A percentile compares a stretch with the other conserved stretches of the same genome.
phyloP scores from a whole-genome alignment of 106 monocot genomes.

The Dioscorea alata region DNA sequence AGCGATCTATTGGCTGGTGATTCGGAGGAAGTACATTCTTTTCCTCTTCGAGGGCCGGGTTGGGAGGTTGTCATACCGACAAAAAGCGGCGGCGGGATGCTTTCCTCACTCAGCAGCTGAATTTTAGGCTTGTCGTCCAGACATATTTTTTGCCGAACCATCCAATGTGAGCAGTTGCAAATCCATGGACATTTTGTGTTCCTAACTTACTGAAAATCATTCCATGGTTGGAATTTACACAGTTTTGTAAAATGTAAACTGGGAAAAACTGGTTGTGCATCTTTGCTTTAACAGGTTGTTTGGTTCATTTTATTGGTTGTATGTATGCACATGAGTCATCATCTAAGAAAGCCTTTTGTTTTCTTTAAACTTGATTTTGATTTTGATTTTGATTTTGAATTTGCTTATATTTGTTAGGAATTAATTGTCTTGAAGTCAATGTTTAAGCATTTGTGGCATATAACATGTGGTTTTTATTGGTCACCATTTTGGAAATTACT shows the following conservation, averaged over 20 bases:
- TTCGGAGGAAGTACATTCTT: neutral
- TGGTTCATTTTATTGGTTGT: too few species aligned
- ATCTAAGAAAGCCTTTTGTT: neutral
- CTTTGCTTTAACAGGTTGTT: too few species aligned
- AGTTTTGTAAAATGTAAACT: too few species aligned
- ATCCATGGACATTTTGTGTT: too few species aligned
- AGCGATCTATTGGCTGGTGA: slow-evolving; percentile 36
- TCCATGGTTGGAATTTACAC: too few species aligned
- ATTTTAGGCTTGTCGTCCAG: neutral
- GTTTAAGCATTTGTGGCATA: too few species aligned
- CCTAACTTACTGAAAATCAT: too few species aligned
- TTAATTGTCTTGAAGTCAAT: neutral
- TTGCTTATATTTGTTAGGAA: neutral
- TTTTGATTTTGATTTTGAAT: neutral
- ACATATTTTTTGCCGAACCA: neutral
- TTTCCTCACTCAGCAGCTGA: slow-evolving; percentile 66
- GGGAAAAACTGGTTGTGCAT: too few species aligned
- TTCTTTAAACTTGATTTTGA: neutral
- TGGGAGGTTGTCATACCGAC: slow-evolving; percentile 87
- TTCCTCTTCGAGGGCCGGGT: slow-evolving; percentile 78
- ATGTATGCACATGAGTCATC: neutral
- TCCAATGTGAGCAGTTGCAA: neutral
- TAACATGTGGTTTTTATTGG: too few species aligned
- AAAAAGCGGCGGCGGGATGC: slow-evolving; percentile 54
- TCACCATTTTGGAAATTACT: too few species aligned